Base-by-base conservation (phyloP, 1,139 yeast genomes). In the Taphrina pruni region DNA sequence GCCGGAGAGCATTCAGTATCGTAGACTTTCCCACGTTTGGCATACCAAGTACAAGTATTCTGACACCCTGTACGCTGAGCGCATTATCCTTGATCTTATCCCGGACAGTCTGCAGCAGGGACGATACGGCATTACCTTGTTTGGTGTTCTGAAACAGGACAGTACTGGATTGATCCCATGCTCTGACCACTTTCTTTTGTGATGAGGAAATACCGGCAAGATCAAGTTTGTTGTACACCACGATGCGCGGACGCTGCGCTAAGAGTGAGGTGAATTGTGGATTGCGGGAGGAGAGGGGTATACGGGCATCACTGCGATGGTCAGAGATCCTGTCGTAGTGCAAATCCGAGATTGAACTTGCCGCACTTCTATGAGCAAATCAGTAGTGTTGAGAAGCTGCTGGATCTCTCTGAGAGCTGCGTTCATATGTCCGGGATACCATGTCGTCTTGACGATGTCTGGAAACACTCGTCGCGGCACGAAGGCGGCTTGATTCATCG, bases 21-120 rank as follows among this genome's bases (percentile, higher is more conserved):
- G 96, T 89, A n/a, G 97, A 90, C 77, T 94, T 94, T 0, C 99
- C 99, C n/a, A 92, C 97, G 77, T 94, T 94, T 0, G 99, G 99
- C 96, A 94, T 90, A 0, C 99, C 99, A 11, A 89, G 87, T 62
- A 94, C 86, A 81, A 93, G 82, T 66, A 89, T 78, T 48, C 93
- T 79, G 64, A 89, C 80, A 0, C 99, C 98, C 69, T 92, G 79
- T 0, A 97, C 97, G 32, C 62, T 55, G 20, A 60, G 45, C 35
- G 64, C 64, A 11, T 52, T 48, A 14, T 48, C 46, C 20, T 26
- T 21, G 38, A 51, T 21, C 21, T 46, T 50, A 32, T 36, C 26
- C n/a, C 58, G 51, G 52, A 65, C 51, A 6, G 69, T 12, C 6
- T 50, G 56, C 12, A 65, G 41, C 12, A 57, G 58, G 17, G 48